phyloP scores from a whole-genome alignment of 106 monocot species.

The Cymbidium sinense region DNA sequence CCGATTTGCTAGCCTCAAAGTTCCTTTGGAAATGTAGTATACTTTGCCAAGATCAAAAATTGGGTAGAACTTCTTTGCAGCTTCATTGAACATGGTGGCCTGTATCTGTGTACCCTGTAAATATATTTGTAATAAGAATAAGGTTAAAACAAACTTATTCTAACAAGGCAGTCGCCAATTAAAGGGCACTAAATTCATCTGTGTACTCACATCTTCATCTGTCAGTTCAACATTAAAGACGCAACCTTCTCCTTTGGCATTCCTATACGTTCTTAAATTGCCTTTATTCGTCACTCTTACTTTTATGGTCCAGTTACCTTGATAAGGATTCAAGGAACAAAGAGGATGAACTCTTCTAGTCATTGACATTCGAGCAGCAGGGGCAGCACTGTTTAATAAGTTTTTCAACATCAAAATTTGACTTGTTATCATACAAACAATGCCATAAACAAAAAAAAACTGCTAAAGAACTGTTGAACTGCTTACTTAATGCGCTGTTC shows the following conservation, averaged over 20 bases:
- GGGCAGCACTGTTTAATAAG: constrained; percentile 51
- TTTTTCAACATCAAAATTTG: not conserved
- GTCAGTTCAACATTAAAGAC: constrained; percentile 93
- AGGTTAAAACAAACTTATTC: not conserved
- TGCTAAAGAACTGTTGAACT: not conserved
- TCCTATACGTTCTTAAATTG: constrained; percentile 72
- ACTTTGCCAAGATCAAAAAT: constrained; percentile 88
- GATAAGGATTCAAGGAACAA: constrained; percentile 90
- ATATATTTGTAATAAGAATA: not conserved
- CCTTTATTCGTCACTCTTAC: constrained; percentile 88
- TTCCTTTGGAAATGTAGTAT: constrained; percentile 82
- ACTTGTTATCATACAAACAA: not conserved
- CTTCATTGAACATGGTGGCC: constrained; percentile 96
- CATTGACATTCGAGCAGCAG: constrained; percentile 79
- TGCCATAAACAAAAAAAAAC: not conserved
- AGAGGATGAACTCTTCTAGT: constrained; percentile 88
- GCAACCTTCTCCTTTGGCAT: constrained; percentile 76
- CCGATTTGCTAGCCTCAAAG: constrained; percentile 80
- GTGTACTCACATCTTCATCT: constrained; percentile 81
- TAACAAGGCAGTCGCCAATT: not conserved
- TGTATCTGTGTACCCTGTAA: constrained; percentile 86
- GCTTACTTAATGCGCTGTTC: constrained; percentile 85
- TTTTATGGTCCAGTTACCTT: constrained; percentile 97
- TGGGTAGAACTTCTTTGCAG: constrained; percentile 81
- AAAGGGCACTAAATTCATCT: not conserved